These are phyloP conservation scores for Leccinum subspadiceum DNA, from an alignment of 1,284 basidiomycete genomes.

Conservation along the genomic window DNA sequence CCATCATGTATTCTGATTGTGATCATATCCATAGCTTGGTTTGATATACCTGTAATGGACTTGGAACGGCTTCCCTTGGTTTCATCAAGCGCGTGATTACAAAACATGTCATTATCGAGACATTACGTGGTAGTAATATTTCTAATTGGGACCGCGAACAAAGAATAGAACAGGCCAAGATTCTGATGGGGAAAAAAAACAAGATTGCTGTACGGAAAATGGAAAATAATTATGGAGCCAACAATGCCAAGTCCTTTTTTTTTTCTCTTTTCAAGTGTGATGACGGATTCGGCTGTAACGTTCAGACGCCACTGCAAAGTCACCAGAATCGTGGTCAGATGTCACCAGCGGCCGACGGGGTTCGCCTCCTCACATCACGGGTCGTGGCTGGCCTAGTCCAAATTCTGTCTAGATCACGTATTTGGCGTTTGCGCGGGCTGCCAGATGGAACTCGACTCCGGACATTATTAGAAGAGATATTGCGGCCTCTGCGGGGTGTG, in stretches of 20 bases:
- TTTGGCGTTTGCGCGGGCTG: constrained; percentile 20
- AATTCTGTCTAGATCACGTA: constrained; percentile 25
- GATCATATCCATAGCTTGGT: background rate
- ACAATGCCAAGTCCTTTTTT: background rate
- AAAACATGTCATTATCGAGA: constrained; percentile 9
- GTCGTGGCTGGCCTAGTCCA: constrained; percentile 20
- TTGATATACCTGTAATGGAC: background rate
- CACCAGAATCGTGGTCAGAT: constrained; percentile 21
- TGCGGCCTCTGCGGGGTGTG: constrained; percentile 13
- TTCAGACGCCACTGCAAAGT: constrained; percentile 12
- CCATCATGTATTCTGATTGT: constrained; percentile 16
- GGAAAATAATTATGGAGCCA: constrained; percentile 6
- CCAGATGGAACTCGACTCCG: constrained; percentile 17
- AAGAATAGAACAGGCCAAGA: constrained; percentile 11
- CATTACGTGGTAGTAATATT: constrained; percentile 5
- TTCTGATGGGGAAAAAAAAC: constrained; percentile 15
- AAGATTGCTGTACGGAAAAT: constrained; percentile 12
- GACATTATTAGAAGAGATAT: constrained; percentile 7
- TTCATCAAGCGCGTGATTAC: constrained; percentile 3
- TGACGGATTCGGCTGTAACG: constrained; percentile 6
- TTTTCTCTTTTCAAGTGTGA: background rate
- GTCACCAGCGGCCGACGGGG: constrained; percentile 33
- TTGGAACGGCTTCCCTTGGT: background rate
- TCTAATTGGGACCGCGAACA: constrained; percentile 5
- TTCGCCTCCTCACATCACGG: constrained; percentile 31